These are phyloP conservation scores for Mycena sanguinolenta DNA, from an alignment of 768 basidiomycete genomes.

Conservation along the genomic window DNA sequence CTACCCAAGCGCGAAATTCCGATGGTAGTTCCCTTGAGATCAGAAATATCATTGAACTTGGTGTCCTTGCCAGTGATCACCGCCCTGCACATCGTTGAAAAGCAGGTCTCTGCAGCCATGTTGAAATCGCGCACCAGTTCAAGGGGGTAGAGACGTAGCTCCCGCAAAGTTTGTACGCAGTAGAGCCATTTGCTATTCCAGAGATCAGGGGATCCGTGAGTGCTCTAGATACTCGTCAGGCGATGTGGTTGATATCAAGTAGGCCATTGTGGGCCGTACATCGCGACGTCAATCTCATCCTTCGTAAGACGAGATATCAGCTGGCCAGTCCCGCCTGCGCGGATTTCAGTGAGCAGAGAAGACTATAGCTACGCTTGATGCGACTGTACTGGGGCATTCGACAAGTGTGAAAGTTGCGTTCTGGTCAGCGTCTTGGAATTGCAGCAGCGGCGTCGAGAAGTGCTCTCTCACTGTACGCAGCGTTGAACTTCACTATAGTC, in stretches of 20 bases:
- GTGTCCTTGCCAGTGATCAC: constrained; percentile 90
- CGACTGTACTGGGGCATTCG: constrained; percentile 83
- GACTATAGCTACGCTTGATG: constrained; percentile 40
- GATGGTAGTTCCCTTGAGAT: constrained; percentile 84
- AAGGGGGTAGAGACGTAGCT: constrained; percentile 92
- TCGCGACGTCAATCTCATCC: constrained; percentile 85
- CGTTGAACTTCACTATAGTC: constrained; percentile 1
- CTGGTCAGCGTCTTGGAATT: constrained; percentile 79
- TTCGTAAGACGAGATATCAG: constrained; percentile 81
- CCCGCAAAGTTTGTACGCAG: constrained; percentile 91
- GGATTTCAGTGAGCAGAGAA: constrained; percentile 25
- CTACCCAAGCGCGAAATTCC: constrained; percentile 93
- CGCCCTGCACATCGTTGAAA: constrained; percentile 67
- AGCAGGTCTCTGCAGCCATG: neutral
- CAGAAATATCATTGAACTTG: constrained; percentile 74
- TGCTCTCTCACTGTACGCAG: constrained; percentile 75
- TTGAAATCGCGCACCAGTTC: constrained; percentile 71
- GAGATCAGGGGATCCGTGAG: constrained; percentile 93
- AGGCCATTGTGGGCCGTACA: constrained; percentile 59
- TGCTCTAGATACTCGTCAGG: constrained; percentile 62
- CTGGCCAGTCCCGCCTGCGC: constrained; percentile 88
- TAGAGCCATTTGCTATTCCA: constrained; percentile 91
- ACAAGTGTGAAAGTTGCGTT: constrained; percentile 84
- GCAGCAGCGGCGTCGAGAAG: constrained; percentile 93
- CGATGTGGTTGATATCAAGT: neutral